Percentiles rank a stretch among this genome's conserved stretches.
Evolutionary conservation across 2,329 filamentous ascomycete genomes (phyloP).

Genomic region (Didymella pinodella): DNA sequence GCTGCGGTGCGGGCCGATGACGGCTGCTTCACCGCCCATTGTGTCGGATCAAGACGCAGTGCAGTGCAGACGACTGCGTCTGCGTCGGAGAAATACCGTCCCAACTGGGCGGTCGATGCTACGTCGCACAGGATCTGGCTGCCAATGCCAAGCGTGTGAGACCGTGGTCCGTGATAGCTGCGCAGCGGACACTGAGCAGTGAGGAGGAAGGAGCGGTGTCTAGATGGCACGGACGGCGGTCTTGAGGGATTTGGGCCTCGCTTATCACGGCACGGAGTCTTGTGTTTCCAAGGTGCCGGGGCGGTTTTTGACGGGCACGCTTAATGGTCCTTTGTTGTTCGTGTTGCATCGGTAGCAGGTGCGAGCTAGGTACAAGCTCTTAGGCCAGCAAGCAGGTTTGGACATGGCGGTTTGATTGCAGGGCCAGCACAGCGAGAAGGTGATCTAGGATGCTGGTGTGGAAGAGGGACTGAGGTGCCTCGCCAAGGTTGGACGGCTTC

Average conservation of each 20-base stretch:
- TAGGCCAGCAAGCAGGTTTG: no score
- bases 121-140: constrained; percentile 6
- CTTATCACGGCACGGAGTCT: neutral
- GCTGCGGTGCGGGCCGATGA: constrained; percentile 22
- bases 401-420: no score
- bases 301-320: no score
- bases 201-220: neutral
- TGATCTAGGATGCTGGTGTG: no score
- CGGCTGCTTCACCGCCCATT: constrained; percentile 20
- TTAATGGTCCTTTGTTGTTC: no score
- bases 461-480: no score
- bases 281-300: no score
- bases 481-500: no score
- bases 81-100: constrained; percentile 15
- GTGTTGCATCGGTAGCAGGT: no score
- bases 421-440: no score
- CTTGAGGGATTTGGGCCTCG: neutral
- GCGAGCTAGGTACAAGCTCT: no score
- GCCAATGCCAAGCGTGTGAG: neutral
- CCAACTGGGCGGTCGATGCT: constrained; percentile 7
- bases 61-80: constrained; percentile 1
- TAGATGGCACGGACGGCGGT: neutral
- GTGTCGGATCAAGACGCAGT: constrained; percentile 15
- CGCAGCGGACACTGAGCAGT: neutral
- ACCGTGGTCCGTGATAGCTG: no score